Conservation (phyloP, 139 green algal species). For the Spirogloea muscicola region DNA sequence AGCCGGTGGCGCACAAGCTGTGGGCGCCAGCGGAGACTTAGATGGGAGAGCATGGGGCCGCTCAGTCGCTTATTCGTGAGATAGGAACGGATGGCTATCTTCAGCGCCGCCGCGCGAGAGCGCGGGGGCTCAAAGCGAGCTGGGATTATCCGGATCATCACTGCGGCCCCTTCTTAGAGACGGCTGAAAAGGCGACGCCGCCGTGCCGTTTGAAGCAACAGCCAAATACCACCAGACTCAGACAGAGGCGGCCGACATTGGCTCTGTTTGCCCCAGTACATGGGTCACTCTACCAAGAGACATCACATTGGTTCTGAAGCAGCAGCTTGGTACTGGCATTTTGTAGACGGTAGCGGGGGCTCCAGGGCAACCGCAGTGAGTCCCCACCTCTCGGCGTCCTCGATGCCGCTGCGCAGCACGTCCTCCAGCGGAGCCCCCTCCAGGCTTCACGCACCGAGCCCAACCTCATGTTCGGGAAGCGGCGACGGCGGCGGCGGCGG, state of each 20-base stretch:
- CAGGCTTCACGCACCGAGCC: too few relatives aligned
- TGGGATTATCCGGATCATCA: not conserved
- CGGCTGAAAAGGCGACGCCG: too few relatives aligned
- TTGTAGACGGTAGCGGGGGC: not conserved
- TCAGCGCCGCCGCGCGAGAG: not conserved
- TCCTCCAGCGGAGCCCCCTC: conserved; percentile 16
- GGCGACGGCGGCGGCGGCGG: too few relatives aligned
- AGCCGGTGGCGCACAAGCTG: too few relatives aligned
- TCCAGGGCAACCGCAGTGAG: not conserved
- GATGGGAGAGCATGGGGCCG: not conserved
- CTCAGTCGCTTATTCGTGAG: not conserved
- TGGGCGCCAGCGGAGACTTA: not conserved
- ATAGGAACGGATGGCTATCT: not conserved
- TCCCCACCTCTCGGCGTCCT: conserved; percentile 1
- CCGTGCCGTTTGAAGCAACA: too few relatives aligned
- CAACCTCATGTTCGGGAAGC: too few relatives aligned
- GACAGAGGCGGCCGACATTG: conserved; percentile 1
- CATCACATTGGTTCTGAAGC: not conserved
- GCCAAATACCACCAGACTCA: too few relatives aligned
- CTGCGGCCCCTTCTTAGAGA: too few relatives aligned
- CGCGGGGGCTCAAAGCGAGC: too few relatives aligned
- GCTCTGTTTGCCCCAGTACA: not conserved
- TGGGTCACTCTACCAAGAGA: not conserved
- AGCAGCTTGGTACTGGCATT: too few relatives aligned
- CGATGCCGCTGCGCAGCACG: conserved; percentile 16